These are phyloP conservation scores for Trichosphaerium sp. DNA, from an alignment of 78 protist genomes.

Conservation along the genomic window DNA sequence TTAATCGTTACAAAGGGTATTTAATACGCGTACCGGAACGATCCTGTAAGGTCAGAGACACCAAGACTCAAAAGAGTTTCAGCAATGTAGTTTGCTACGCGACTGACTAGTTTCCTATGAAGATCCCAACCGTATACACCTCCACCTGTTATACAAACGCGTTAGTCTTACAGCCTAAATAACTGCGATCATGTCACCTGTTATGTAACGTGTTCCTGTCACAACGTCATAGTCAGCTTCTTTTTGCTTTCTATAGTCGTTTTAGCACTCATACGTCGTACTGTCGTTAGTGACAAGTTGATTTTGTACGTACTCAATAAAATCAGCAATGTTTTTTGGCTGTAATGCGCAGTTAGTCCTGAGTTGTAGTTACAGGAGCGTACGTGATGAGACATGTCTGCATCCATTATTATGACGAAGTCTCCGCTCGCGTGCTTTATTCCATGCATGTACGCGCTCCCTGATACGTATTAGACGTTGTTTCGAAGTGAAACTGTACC, in stretches of 20 bases:
- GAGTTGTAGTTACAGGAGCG: not conserved
- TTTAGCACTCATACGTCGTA: not conserved
- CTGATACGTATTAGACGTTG: too few species aligned
- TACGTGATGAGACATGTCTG: conserved; percentile 81
- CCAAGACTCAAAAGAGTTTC: conserved; percentile 45
- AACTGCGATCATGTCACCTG: too few species aligned
- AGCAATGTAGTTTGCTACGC: conserved; percentile 77
- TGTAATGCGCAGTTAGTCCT: too few species aligned
- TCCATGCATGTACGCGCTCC: conserved; percentile 78
- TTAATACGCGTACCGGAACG: conserved; percentile 57
- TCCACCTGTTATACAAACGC: too few species aligned
- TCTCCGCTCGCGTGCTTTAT: conserved; percentile 65
- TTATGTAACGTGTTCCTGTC: conserved; percentile 80
- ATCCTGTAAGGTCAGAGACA: conserved; percentile 82
- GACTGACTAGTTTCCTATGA: conserved; percentile 53
- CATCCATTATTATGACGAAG: conserved; percentile 83
- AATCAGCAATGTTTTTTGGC: conserved; percentile 82
- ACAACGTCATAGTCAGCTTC: conserved; percentile 64
- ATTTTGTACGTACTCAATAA: conserved; percentile 35
- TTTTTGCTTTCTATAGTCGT: conserved; percentile 24
- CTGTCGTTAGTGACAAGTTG: conserved; percentile 29
- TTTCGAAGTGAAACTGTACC: conserved; percentile 33
- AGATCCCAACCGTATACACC: conserved; percentile 86
- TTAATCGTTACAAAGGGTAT: not conserved
- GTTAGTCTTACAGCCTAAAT: too few species aligned